Percentiles rank a stretch among this genome's conserved stretches.
These are phyloP conservation scores for Suillus subalutaceus DNA, from an alignment of 768 basidiomycete genomes.

Conservation along the genomic window DNA sequence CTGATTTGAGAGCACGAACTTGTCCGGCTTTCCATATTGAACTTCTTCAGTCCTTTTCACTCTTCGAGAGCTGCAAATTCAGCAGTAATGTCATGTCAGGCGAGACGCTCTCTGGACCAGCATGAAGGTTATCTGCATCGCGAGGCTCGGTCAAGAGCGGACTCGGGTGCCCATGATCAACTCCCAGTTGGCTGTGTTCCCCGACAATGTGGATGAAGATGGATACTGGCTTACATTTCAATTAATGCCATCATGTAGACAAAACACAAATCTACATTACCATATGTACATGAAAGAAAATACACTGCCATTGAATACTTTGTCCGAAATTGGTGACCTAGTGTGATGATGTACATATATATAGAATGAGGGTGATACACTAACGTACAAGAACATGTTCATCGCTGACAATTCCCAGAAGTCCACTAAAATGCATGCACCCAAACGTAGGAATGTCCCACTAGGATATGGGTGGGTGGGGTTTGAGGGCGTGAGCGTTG, in stretches of 20 bases:
- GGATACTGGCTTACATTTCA: no score
- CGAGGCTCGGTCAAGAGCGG: no score
- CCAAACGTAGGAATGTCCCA: background rate
- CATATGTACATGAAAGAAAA: background rate
- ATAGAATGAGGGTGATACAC: background rate
- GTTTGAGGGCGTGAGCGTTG: slow-evolving; percentile 15
- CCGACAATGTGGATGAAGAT: no score
- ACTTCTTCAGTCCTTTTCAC: no score
- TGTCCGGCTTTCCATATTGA: no score
- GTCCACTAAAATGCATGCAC: background rate
- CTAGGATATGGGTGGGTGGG: background rate
- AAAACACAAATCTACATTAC: background rate
- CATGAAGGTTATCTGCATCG: no score
- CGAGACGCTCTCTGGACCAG: no score
- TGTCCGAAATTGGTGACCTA: background rate
- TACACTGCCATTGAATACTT: background rate
- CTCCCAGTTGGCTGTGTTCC: no score
- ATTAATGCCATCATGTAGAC: background rate
- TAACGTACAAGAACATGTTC: background rate
- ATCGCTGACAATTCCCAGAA: background rate
- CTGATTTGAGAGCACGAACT: no score
- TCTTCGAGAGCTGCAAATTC: no score
- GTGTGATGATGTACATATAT: background rate
- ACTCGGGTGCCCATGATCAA: no score
- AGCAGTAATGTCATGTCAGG: no score